Conservation (phyloP, 2,329 filamentous ascomycete species). For the Metarhizium sp. region DNA sequence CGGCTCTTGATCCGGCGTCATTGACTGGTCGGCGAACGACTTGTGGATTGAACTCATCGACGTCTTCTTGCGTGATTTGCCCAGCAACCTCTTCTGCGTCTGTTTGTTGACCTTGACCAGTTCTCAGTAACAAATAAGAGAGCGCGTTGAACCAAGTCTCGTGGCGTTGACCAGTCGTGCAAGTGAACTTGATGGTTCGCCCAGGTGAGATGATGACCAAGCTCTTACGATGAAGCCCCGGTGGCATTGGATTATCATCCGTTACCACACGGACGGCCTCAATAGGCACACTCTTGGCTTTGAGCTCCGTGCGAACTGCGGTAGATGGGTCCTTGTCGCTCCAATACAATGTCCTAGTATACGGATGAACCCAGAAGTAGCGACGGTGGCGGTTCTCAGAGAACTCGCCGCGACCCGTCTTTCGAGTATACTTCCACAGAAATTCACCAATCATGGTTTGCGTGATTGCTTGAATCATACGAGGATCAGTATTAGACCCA, state of each 20-base stretch:
- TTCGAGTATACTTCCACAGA: conserved; percentile 97
- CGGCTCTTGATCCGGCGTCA: conserved; percentile 41
- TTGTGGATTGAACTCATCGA: conserved; percentile 75
- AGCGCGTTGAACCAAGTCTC: conserved; percentile 98
- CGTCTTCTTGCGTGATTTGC: conserved; percentile 51
- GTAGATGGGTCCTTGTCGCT: conserved; percentile 79
- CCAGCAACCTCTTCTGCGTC: conserved; percentile 50
- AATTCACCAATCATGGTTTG: conserved; percentile 99
- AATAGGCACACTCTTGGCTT: conserved; percentile 83
- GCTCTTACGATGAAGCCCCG: conserved; percentile 89
- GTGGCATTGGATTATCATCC: conserved; percentile 92
- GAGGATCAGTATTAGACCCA: conserved; percentile 71
- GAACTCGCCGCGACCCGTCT: conserved; percentile 78
- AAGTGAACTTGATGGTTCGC: conserved; percentile 86
- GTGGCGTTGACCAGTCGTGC: conserved; percentile 84
- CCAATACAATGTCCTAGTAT: conserved; percentile 95
- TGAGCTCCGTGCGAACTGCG: conserved; percentile 66
- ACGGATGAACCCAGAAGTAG: conserved; percentile 99
- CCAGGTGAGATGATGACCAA: conserved; percentile 84
- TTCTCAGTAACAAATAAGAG: conserved; percentile 81
- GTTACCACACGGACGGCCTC: conserved; percentile 86
- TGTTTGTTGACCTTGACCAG: conserved; percentile 52
- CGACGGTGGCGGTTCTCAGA: conserved; percentile 84
- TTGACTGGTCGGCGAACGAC: conserved; percentile 26
- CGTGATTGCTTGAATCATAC: conserved; percentile 98